Conservation (phyloP, 345 rosid species). For the Corchorus olitorius region DNA sequence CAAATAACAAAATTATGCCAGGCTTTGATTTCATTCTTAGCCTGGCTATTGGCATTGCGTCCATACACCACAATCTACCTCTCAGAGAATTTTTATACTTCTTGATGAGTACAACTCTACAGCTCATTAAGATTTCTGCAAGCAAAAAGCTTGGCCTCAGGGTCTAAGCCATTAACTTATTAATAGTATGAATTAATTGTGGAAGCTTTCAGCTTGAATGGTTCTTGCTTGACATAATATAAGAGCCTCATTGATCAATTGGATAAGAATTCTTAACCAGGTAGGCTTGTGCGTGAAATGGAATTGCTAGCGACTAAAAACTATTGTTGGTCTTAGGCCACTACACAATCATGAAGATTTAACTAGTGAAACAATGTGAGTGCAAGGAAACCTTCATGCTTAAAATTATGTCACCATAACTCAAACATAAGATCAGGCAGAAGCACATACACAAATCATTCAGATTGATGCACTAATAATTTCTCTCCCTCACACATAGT, state of each 20-base stretch:
- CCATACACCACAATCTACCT: background rate
- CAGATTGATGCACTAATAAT: background rate
- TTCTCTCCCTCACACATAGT: background rate
- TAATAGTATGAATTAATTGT: background rate
- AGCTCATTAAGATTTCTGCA: background rate
- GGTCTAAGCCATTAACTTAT: background rate
- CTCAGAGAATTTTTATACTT: background rate
- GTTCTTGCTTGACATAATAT: background rate
- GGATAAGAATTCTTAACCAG: background rate
- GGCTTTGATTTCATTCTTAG: background rate
- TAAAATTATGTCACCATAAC: background rate
- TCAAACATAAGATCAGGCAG: background rate
- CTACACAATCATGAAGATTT: background rate
- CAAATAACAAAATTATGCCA: background rate
- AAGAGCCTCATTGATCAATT: background rate
- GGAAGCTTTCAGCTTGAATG: constrained; percentile 6
- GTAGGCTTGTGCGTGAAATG: background rate
- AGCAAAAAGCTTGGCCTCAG: background rate
- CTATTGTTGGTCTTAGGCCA: background rate
- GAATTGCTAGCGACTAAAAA: background rate
- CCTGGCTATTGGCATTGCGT: background rate
- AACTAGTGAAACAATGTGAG: background rate
- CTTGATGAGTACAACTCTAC: background rate
- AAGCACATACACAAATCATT: background rate
- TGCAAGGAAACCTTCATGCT: background rate